Percentiles rank a stretch among this genome's conserved stretches.
phyloP scores from a whole-genome alignment of 2,329 filamentous ascomycete genomes.

The Periconia sp. region DNA sequence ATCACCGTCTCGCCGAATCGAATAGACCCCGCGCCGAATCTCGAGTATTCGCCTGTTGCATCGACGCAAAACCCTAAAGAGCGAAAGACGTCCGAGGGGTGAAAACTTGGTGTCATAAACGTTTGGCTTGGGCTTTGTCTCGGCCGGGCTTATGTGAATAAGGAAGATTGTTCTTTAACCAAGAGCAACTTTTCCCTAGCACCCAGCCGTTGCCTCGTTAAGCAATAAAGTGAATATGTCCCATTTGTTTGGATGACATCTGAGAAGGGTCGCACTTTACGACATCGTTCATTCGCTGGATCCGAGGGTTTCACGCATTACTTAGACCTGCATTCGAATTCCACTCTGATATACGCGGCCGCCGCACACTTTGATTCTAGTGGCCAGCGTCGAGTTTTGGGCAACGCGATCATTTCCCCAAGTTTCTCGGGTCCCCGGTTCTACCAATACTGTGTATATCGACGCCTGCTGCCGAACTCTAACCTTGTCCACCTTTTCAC shows the following conservation, averaged over 20 bases:
- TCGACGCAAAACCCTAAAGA: not conserved
- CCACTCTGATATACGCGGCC: too few species aligned
- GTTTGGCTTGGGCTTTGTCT: slow-evolving; percentile 14
- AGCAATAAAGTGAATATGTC: slow-evolving; percentile 3
- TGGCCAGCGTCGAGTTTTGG: too few species aligned
- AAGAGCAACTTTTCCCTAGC: not conserved
- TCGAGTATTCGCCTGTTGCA: not conserved
- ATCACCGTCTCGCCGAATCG: not conserved
- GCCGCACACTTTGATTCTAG: too few species aligned
- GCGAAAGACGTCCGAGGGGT: not conserved
- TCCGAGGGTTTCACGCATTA: not conserved
- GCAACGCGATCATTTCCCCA: too few species aligned
- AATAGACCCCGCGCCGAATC: too few species aligned
- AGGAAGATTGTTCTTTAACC: not conserved
- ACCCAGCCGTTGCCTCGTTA: not conserved
- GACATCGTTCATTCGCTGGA: not conserved
- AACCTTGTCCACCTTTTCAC: not conserved
- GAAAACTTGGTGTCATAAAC: not conserved
- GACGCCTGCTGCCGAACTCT: not conserved
- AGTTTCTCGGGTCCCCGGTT: not conserved
- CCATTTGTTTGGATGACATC: slow-evolving; percentile 7
- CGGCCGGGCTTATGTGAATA: slow-evolving; percentile 7
- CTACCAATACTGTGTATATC: not conserved
- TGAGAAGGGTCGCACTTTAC: too few species aligned
- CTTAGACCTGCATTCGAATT: too few species aligned